Evolutionary conservation across 106 monocot genomes (phyloP), one percentile per base, ranked within the genome.

Genomic region (Vanilla planifolia): DNA sequence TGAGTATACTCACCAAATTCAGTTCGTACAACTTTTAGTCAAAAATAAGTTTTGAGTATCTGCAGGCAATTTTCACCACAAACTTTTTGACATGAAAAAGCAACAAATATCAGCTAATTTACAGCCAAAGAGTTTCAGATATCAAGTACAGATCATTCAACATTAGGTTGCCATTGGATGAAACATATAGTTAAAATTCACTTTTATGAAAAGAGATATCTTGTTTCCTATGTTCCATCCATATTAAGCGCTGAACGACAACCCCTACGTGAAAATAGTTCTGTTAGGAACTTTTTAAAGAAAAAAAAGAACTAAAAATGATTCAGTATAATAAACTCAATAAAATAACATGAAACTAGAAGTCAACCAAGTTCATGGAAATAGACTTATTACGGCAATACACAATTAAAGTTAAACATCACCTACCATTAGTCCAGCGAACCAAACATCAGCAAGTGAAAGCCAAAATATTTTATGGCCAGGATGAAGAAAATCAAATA

Each of bases 391-490:
- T 14, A 9, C 40, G 11, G 7, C 40, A 40, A 40, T 57, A 21
- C n/a, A 36, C 33, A 29, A 3, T 33, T 29, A n/a, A 33, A 58
- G 62, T n/a, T 33, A 23, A 59, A 1, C 41, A 14, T 33, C 19
- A 59, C 40, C 40, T 80, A 98, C 98, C 98, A 98, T 98, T 48
- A 98, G 82, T 65, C 88, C 98, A 69, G 92, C 80, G 67, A 92
- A 92, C 44, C 79, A 71, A 71, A 92, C 84, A 80, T 98, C 92
- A 55, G 81, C 73, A 64, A 98, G 56, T 62, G 98, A 82, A 61
- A 98, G 92, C 87, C 75, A 80, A 72, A 98, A 92, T 55, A 98
- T 75, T 53, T 69, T 88, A 61, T 77, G 69, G 13, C 74, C 79
- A 24, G 92, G 92, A 72, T 80, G 21, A 47, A 88, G 36, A 53